Percentiles rank a stretch among this genome's conserved stretches.
These are phyloP conservation scores for Phoma herbarum DNA, from an alignment of 2,329 filamentous ascomycete genomes.

Conservation along the genomic window DNA sequence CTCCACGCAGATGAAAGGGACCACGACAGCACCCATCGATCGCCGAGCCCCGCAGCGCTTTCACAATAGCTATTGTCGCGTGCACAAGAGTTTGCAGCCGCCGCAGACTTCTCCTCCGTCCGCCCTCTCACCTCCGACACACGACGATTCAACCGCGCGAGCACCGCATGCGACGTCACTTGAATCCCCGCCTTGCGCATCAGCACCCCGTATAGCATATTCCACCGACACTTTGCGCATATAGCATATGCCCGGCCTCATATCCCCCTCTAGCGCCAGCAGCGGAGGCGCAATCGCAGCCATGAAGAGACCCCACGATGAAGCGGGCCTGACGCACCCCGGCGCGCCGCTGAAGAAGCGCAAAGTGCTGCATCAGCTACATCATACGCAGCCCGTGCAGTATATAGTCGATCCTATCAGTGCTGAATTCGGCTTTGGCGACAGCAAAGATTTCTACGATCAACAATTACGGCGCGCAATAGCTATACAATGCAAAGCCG, in stretches of 20 bases:
- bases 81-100: constrained; percentile 12
- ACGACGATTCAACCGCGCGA: constrained; percentile 14
- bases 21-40: constrained; percentile 18
- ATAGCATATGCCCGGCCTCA: constrained; percentile 47
- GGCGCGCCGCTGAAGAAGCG: constrained; percentile 45
- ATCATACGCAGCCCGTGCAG: constrained; percentile 47
- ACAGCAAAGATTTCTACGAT: constrained; percentile 63
- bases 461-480: constrained; percentile 65
- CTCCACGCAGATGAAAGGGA: constrained; percentile 26
- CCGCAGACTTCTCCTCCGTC: constrained; percentile 8
- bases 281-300: constrained; percentile 42
- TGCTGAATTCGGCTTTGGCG: constrained; percentile 43
- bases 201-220: constrained; percentile 9
- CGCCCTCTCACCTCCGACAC: constrained; percentile 12
- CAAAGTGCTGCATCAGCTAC: constrained; percentile 45
- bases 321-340: constrained; percentile 31
- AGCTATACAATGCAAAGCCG: constrained; percentile 59
- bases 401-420: constrained; percentile 46
- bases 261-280: constrained; percentile 41
- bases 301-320: constrained; percentile 47
- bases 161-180: constrained; percentile 24
- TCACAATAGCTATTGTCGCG: constrained; percentile 20
- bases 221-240: constrained; percentile 16
- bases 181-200: constrained; percentile 24
- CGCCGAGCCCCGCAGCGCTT: constrained; percentile 19